Evolutionary conservation across 257 asterid genomes (phyloP), one percentile per base, ranked within the genome.

Genomic region (Ajuga chamaepitys): DNA sequence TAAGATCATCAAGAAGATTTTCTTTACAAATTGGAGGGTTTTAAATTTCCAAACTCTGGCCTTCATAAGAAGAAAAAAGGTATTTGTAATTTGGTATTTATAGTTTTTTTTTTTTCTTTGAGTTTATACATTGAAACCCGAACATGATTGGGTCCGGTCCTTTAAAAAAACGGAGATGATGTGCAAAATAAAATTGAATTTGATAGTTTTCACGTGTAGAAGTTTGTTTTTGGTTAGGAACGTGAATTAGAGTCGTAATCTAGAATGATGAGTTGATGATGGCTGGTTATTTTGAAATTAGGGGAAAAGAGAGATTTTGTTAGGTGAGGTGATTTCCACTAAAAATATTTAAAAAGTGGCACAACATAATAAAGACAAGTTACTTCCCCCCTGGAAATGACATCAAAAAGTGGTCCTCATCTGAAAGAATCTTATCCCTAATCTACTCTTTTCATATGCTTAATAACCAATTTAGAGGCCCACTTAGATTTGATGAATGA

Each of bases 401-500:
- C 30, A 44, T 50, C 32, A 12, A 18, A 58, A 42, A 38, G 20
- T 28, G 17, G 54, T 32, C 40, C 57, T 8, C 30, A 66, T 58
- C 12, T 26, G 16, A 24, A 26, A 72, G 72, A 44, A 67, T 66
- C 68, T 65, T 65, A 62, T 41, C 67, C 9, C 58, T 58, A 75
- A 74, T 72, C 83, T 68, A 41, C 59, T 64, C 64, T 51, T 54
- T 9, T 22, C 50, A 24, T 58, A 48, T 18, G 51, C 20, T 37
- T 51, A 64, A 21, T 4, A 50, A 55, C 26, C 9, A 16, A 56
- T 48, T 16, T 26, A 51, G 30, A 14, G 68, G 55, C 72, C 85
- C 78, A 77, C 66, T 62, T 69, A 74, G 81, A 79, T 82, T 77
- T 72, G 71, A 57, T 54, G 44, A 32, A 73, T 70, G 50, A 35